phyloP scores from a whole-genome alignment of 345 rosid species.

The Dipteronia sinensis region DNA sequence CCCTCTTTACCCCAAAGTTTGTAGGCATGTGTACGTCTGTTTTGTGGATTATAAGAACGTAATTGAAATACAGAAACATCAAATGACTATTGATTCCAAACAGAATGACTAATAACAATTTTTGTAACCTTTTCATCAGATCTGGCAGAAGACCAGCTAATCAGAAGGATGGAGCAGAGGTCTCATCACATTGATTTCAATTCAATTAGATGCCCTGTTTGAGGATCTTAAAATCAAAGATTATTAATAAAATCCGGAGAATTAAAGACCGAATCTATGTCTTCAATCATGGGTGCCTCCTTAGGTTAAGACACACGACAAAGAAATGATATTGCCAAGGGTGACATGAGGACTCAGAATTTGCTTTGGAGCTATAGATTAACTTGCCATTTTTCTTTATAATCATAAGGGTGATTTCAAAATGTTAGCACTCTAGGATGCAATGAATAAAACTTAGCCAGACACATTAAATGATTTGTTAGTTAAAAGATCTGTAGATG shows the following conservation, averaged over 20 bases:
- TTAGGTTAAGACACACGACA: neutral
- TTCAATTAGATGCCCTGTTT: neutral
- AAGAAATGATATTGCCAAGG: neutral
- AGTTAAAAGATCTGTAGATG: neutral
- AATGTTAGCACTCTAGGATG: neutral
- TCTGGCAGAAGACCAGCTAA: conserved; percentile 3
- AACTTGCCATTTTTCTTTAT: neutral
- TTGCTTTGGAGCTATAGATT: neutral
- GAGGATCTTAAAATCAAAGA: neutral
- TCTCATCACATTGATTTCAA: neutral
- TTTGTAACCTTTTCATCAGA: neutral
- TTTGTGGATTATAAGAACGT: neutral
- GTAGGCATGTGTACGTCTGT: neutral
- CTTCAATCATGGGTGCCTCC: neutral
- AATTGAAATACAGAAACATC: neutral
- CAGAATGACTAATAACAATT: neutral
- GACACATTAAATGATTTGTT: neutral
- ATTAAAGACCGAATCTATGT: neutral
- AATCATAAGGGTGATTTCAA: neutral
- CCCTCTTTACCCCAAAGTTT: neutral
- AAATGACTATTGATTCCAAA: neutral
- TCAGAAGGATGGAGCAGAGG: neutral
- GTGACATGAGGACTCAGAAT: neutral
- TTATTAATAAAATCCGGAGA: neutral
- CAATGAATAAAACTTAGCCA: neutral